Evolutionary conservation across 768 basidiomycete genomes (phyloP).

Genomic region (Serendipita sp.): DNA sequence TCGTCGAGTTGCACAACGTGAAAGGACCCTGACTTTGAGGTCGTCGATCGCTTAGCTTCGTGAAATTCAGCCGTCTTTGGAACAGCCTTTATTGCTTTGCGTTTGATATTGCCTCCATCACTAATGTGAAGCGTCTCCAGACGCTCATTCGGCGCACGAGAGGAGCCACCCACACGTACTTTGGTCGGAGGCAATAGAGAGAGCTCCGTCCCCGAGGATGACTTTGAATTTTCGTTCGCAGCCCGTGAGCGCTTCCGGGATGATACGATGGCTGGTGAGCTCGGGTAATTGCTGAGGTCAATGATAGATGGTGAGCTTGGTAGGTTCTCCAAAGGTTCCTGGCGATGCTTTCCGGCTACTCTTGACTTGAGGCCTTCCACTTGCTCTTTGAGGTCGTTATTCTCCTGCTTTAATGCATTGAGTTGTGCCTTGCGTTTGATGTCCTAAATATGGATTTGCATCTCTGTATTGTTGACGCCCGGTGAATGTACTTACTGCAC

Average conservation of each 20-base stretch:
- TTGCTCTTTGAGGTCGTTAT: not conserved
- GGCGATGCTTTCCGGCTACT: not conserved
- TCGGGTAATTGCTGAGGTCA: not conserved
- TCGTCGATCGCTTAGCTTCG: too few species aligned
- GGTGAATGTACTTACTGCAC: not conserved
- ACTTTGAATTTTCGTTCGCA: not conserved
- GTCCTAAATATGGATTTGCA: not conserved
- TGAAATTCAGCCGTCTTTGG: too few species aligned
- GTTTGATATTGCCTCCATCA: too few species aligned
- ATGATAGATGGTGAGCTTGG: not conserved
- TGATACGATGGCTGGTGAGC: not conserved
- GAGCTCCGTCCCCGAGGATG: not conserved
- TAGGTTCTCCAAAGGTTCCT: not conserved
- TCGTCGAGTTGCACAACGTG: not conserved
- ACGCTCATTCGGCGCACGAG: not conserved
- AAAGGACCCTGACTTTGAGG: not conserved
- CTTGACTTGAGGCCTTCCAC: not conserved
- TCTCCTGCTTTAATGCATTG: not conserved
- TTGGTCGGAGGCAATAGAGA: not conserved
- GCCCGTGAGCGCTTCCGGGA: not conserved
- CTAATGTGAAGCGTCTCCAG: not conserved
- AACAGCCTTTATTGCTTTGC: too few species aligned
- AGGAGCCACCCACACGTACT: not conserved
- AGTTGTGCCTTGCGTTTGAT: not conserved
- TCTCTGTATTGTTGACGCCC: not conserved